Evolutionary conservation across 345 rosid genomes (phyloP).

Genomic region (Dipteronia dyeriana): DNA sequence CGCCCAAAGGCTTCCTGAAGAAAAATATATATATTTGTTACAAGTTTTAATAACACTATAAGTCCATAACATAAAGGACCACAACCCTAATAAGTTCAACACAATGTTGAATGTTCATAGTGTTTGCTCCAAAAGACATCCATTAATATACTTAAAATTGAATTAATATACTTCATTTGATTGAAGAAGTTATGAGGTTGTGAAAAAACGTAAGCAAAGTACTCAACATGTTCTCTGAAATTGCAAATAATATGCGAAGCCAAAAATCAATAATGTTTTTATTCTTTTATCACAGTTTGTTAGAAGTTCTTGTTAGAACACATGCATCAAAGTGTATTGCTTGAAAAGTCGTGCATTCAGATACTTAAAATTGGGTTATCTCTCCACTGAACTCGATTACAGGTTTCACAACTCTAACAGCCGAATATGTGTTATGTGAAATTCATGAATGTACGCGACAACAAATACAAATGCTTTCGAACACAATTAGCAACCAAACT

Average conservation of each 20-base stretch:
- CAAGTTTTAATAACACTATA: conserved; percentile 3
- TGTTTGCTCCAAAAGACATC: not conserved
- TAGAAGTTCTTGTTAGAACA: not conserved
- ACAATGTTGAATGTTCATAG: not conserved
- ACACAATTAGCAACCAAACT: not conserved
- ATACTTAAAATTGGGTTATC: conserved; percentile 35
- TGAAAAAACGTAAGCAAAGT: conserved; percentile 69
- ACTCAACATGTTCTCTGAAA: conserved; percentile 82
- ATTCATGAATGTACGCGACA: conserved; percentile 69
- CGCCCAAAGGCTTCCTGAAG: conserved; percentile 86
- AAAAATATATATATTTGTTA: not conserved
- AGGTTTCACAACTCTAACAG: conserved; percentile 80
- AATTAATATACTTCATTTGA: conserved; percentile 57
- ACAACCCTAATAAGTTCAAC: not conserved
- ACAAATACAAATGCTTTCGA: not conserved
- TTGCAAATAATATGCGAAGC: conserved; percentile 61
- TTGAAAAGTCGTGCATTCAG: not conserved
- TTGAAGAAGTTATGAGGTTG: conserved; percentile 55
- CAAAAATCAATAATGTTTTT: conserved; percentile 27
- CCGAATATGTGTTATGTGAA: conserved; percentile 82
- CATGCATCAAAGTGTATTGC: not conserved
- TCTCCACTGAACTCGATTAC: conserved; percentile 85
- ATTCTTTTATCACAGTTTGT: too few species aligned
- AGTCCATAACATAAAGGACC: not conserved
- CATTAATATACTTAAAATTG: not conserved